Evolutionary conservation across 2,329 filamentous ascomycete species (phyloP).

Genomic region (Penicillium sp.): DNA sequence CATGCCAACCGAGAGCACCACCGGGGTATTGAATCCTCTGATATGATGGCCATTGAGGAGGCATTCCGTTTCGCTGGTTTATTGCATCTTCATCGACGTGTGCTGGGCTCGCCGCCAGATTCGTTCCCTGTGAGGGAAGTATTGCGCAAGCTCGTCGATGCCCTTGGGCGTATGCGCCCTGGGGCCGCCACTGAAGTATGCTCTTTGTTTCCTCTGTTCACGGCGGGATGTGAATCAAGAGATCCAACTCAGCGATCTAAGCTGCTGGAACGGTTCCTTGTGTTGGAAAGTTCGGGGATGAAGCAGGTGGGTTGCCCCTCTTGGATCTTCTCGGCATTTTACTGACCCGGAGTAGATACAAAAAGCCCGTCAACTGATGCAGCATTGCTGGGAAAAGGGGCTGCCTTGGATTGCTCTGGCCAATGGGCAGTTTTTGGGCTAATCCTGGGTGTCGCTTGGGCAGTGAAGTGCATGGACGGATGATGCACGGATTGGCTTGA

Average conservation of each 20-base stretch:
- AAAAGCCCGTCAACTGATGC: constrained; percentile 43
- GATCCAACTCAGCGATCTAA: constrained; percentile 58
- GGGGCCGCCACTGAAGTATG: constrained; percentile 74
- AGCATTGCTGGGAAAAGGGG: constrained; percentile 41
- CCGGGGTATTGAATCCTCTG: constrained; percentile 41
- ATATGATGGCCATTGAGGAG: constrained; percentile 69
- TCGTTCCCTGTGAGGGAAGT: constrained; percentile 65
- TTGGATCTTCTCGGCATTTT: neutral
- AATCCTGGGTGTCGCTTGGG: neutral
- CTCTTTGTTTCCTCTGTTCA: constrained; percentile 79
- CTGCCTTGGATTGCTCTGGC: constrained; percentile 43
- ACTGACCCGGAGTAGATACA: constrained; percentile 34
- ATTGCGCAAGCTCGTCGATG: constrained; percentile 64
- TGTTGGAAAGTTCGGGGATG: constrained; percentile 73
- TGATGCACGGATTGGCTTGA: too few relatives aligned
- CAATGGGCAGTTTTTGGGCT: constrained; percentile 43
- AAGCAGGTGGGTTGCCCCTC: constrained; percentile 60
- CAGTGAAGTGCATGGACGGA: too few relatives aligned
- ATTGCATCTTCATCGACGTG: constrained; percentile 73
- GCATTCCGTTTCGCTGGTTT: constrained; percentile 79
- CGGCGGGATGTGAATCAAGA: constrained; percentile 73
- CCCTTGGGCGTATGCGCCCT: constrained; percentile 62
- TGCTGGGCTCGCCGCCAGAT: constrained; percentile 62
- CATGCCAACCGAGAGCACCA: constrained; percentile 45
- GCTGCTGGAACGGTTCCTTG: constrained; percentile 66